A percentile compares a stretch with the other conserved stretches of the same genome.
Conservation (phyloP, 345 rosid genomes). For the Linum usitatissimum region DNA sequence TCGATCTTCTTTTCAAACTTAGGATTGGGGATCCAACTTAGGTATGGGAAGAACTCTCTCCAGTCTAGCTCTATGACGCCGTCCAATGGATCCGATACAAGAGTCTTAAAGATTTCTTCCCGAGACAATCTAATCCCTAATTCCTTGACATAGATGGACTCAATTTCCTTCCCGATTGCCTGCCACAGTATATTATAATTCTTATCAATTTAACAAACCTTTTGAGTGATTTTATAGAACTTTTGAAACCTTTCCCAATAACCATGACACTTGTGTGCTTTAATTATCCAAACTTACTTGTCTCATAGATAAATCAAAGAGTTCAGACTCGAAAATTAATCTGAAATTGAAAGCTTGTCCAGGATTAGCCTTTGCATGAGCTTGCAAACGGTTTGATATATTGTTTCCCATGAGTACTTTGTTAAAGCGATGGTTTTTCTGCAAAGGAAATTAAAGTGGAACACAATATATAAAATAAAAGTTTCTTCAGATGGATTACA, state of each 20-base stretch:
- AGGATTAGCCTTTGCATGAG: conserved; percentile 25
- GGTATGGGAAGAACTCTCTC: conserved; percentile 91
- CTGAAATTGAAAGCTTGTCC: conserved; percentile 52
- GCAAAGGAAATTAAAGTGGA: conserved; percentile 3
- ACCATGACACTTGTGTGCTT: no score
- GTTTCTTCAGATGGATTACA: neutral
- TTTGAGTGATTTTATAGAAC: no score
- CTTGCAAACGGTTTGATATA: conserved; percentile 29
- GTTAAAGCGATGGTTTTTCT: conserved; percentile 50
- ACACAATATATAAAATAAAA: no score
- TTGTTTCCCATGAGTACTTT: conserved; percentile 49
- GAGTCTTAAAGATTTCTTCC: conserved; percentile 37
- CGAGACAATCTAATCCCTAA: conserved; percentile 46
- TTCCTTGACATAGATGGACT: conserved; percentile 58
- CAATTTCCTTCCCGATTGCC: conserved; percentile 56
- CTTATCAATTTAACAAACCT: no score
- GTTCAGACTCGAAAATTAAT: conserved; percentile 57
- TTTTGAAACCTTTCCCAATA: no score
- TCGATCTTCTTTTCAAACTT: conserved; percentile 42
- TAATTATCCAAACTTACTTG: conserved; percentile 38
- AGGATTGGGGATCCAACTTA: conserved; percentile 68
- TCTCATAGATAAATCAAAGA: conserved; percentile 55
- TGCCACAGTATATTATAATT: conserved; percentile 6
- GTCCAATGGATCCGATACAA: conserved; percentile 66
- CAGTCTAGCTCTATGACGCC: conserved; percentile 83